Base-by-base conservation (phyloP, 352 stramenopile species). In the Pythium pyrilobum region DNA sequence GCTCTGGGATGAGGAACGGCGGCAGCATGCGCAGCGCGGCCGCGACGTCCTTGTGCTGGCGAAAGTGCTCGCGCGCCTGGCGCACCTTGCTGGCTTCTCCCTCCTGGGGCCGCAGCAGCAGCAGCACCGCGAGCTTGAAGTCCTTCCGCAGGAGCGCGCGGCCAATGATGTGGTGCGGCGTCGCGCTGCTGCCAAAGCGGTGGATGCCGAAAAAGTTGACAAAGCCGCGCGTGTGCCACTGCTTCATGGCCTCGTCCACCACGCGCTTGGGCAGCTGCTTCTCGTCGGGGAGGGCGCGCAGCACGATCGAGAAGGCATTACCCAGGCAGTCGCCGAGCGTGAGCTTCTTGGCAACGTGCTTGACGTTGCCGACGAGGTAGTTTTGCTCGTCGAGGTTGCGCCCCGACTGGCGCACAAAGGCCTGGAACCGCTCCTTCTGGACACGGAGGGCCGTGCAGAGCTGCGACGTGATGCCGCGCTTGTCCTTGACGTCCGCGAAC, bases 191-290 rank as follows among this genome's bases (percentile, higher is more conserved):
- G 67, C 78, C 95, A 69, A 97, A 99, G 72, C 89, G 77, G 66
- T 98, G 92, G 56, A 98, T 86, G 9, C 96, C 95, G 66, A 98
- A 98, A 72, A 98, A 98, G 62, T 99, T 99, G 51, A 98, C 89
- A 62, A 98, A 98, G 4, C 96, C 96, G 25, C 66, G 63, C 9
- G 37, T 32, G 24, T 69, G 48, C 82, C 88, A 96, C 23, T 47
- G 51, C 7, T 43, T 21, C 3, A 96, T 59, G 11, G 73, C 56
- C 0, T 65, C 56, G 0, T 56, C 32, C 5, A 89, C 55, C 1
- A 66, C 56, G 13, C 66, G 60, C 4, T 61, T 49, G 1, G 63
- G 59, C 9, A 72, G 33, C 20, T 89, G 58, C 23, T 87, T 74
- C n/a, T 83, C 65, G 6, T 81, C 58, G 1, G 80, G 74, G 38